Conservation (phyloP, 2,329 filamentous ascomycete species). For the Biscogniauxia sp. region DNA sequence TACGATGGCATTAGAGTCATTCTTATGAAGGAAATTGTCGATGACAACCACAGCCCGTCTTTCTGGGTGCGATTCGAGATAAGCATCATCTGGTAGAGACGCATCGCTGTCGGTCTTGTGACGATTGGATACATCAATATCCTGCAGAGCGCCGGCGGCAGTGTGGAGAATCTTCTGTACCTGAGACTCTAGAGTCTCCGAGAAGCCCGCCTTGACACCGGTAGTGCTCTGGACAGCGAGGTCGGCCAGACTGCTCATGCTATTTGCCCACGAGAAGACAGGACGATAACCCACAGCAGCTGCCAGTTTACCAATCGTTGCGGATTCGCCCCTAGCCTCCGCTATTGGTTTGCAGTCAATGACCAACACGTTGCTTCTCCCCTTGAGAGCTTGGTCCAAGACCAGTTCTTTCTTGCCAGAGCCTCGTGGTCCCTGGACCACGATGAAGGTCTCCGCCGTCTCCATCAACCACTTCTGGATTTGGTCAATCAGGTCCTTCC, state of each 20-base stretch:
- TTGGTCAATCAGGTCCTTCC: constrained; percentile 76
- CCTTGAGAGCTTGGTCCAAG: constrained; percentile 76
- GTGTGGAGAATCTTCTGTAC: constrained; percentile 87
- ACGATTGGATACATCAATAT: constrained; percentile 68
- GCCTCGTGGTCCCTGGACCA: constrained; percentile 87
- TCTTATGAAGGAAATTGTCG: constrained; percentile 87
- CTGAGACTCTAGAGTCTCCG: constrained; percentile 86
- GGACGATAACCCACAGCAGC: constrained; percentile 84
- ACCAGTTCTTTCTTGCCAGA: constrained; percentile 89
- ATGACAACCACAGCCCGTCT: constrained; percentile 79
- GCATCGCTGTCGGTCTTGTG: constrained; percentile 72
- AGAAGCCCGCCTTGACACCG: constrained; percentile 91
- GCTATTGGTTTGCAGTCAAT: constrained; percentile 93
- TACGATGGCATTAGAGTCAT: constrained; percentile 61
- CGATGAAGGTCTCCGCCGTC: constrained; percentile 86
- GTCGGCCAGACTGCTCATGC: constrained; percentile 86
- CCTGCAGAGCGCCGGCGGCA: constrained; percentile 73
- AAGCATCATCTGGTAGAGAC: constrained; percentile 76
- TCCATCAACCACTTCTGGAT: constrained; percentile 85
- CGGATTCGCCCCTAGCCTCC: constrained; percentile 83
- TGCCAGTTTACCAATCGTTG: constrained; percentile 80
- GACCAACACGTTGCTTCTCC: constrained; percentile 73
- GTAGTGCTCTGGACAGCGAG: constrained; percentile 91
- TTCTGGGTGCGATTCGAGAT: constrained; percentile 86
- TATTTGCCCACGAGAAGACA: constrained; percentile 96